These are phyloP conservation scores for Mortierella sp. DNA, from an alignment of 371 early-diverging fungal species.

Conservation along the genomic window DNA sequence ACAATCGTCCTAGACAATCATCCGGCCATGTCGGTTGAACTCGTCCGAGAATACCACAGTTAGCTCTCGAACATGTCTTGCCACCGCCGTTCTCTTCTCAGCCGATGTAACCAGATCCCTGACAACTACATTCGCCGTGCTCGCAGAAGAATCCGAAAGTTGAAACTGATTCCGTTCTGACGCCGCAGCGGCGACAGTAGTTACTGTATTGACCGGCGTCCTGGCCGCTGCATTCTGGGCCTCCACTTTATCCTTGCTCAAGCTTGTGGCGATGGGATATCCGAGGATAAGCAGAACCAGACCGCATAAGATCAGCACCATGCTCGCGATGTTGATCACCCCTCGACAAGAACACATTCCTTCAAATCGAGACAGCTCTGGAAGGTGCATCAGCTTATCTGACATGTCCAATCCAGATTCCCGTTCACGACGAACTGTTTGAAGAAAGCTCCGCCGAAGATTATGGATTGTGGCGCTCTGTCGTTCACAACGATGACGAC, in stretches of 20 bases:
- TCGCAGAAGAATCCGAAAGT: no score
- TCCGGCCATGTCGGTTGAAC: no score
- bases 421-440: neutral
- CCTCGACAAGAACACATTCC: slow-evolving; percentile 40
- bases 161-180: no score
- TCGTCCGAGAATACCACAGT: no score
- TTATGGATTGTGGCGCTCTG: neutral
- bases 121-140: no score
- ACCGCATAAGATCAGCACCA: slow-evolving; percentile 33
- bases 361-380: slow-evolving; percentile 38
- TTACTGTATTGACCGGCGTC: no score
- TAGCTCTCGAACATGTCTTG: no score
- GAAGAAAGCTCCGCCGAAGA: no score
- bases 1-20: no score
- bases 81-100: no score
- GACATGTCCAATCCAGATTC: slow-evolving; percentile 17
- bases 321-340: slow-evolving; percentile 38
- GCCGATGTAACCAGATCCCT: no score
- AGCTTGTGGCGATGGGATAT: slow-evolving; percentile 30
- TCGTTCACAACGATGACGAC: neutral
- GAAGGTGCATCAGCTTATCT: slow-evolving; percentile 43
- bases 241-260: slow-evolving; percentile 28
- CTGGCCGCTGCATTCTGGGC: slow-evolving; percentile 11
- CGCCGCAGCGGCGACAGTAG: no score
- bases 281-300: slow-evolving; percentile 34